These are phyloP conservation scores for Cylindrodendrum hubeiense DNA, from an alignment of 2,329 filamentous ascomycete genomes.

Conservation along the genomic window DNA sequence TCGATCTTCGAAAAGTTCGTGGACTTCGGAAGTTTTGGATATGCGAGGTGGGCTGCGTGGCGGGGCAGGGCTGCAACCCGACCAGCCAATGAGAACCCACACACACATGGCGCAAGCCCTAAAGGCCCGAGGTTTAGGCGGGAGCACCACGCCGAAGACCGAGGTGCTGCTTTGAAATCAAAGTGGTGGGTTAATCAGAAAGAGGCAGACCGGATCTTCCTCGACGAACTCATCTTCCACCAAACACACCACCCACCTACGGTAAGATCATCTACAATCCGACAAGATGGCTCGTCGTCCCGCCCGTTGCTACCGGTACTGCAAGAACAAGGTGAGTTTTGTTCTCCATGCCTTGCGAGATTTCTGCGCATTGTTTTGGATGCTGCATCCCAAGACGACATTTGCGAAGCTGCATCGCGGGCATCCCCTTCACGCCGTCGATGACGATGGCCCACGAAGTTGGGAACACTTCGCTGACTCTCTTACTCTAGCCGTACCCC, in stretches of 20 bases:
- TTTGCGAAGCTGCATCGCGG: conserved; percentile 15
- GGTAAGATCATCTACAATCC: conserved; percentile 64
- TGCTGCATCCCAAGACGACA: conserved; percentile 24
- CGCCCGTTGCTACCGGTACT: conserved; percentile 99
- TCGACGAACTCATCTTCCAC: conserved; percentile 46
- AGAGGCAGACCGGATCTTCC: conserved; percentile 45
- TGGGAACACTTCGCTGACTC: conserved; percentile 33
- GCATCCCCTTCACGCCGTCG: conserved; percentile 11
- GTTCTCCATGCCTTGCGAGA: conserved; percentile 25
- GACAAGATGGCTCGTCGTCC: conserved; percentile 99
- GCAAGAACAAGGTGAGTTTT: conserved; percentile 98
- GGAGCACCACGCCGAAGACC: conserved; percentile 46
- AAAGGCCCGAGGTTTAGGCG: conserved; percentile 56
- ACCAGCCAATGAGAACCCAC: conserved; percentile 45
- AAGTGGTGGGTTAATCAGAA: conserved; percentile 48
- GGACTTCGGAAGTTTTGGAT: conserved; percentile 41
- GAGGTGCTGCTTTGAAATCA: conserved; percentile 68
- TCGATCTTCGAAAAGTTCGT: conserved; percentile 41
- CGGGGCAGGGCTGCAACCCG: conserved; percentile 36
- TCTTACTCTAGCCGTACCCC: conserved; percentile 81
- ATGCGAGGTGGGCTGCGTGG: conserved; percentile 31
- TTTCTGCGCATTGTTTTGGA: conserved; percentile 27
- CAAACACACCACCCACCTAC: conserved; percentile 52
- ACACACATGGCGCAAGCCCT: conserved; percentile 47
- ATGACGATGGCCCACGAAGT: conserved; percentile 6